Evolutionary conservation across 495 filamentous ascomycete species (phyloP).

Genomic region (Penicillium dipodomyicola): DNA sequence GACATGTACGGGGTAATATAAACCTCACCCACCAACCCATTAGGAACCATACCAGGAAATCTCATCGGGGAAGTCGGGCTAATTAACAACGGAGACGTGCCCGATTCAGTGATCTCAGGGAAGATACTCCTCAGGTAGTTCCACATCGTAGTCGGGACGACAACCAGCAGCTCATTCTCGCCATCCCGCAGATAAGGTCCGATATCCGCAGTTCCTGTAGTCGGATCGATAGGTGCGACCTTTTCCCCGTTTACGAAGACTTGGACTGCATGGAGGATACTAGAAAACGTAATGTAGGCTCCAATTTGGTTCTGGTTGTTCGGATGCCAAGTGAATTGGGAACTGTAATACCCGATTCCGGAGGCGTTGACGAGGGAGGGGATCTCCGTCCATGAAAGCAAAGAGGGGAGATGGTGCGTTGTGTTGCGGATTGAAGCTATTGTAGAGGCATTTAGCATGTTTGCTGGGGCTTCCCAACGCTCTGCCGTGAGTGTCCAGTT

Average conservation of each 20-base stretch:
- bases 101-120: conserved; percentile 5
- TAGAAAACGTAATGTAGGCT: conserved; percentile 14
- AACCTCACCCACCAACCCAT: conserved; percentile 19
- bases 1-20: not conserved
- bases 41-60: not conserved
- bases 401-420: conserved; percentile 25
- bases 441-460: conserved; percentile 26
- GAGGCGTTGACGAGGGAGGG: conserved; percentile 27
- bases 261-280: conserved; percentile 15
- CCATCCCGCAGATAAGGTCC: conserved; percentile 17
- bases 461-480: not conserved
- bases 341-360: not conserved
- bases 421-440: conserved; percentile 28
- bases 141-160: conserved; percentile 19
- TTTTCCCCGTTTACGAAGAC: conserved; percentile 18
- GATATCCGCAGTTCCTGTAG: conserved; percentile 18
- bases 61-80: no score
- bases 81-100: conserved; percentile 2
- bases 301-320: not conserved
- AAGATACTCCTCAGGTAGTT: conserved; percentile 29
- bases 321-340: conserved; percentile 35
- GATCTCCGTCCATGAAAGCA: conserved; percentile 45
- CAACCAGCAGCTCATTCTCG: conserved; percentile 14
- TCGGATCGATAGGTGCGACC: conserved; percentile 22
- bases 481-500: not conserved